These are phyloP conservation scores for Cucurbitaria berberidis DNA, from an alignment of 2,329 filamentous ascomycete species.

Conservation along the genomic window DNA sequence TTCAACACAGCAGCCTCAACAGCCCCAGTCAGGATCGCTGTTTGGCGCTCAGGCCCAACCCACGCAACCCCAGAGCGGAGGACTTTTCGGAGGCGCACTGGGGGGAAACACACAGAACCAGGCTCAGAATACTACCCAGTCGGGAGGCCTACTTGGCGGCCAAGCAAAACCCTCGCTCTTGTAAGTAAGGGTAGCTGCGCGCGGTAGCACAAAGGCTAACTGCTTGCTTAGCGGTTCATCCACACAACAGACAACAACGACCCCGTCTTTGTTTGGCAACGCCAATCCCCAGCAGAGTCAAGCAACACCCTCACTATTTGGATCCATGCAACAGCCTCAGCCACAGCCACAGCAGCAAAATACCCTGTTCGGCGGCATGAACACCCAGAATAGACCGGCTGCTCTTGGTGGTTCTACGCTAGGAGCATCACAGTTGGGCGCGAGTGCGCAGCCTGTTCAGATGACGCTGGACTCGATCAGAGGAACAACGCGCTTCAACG, in stretches of 20 bases:
- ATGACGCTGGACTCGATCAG: conserved; percentile 67
- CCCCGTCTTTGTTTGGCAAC: conserved; percentile 42
- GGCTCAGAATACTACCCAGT: conserved; percentile 27
- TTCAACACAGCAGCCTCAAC: conserved; percentile 25
- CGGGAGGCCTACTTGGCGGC: conserved; percentile 43
- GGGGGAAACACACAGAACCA: conserved; percentile 37
- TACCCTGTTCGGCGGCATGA: conserved; percentile 42
- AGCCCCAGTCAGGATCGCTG: conserved; percentile 36
- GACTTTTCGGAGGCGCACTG: conserved; percentile 45
- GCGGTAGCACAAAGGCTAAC: conserved; percentile 34
- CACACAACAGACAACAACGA: conserved; percentile 36
- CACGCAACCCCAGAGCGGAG: conserved; percentile 33
- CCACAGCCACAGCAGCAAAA: conserved; percentile 40
- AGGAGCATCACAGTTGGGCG: conserved; percentile 35
- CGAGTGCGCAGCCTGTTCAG: conserved; percentile 35
- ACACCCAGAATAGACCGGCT: conserved; percentile 36
- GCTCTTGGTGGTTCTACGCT: conserved; percentile 32
- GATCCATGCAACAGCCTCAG: conserved; percentile 33
- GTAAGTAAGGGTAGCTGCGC: conserved; percentile 33
- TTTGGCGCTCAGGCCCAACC: conserved; percentile 44
- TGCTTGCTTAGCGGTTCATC: conserved; percentile 40
- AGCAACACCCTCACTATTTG: conserved; percentile 42
- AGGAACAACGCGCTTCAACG: conserved; percentile 89
- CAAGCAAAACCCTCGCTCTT: conserved; percentile 47
- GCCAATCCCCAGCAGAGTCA: conserved; percentile 39